Base-by-base conservation (phyloP, 805 yeast genomes). In the Saturnispora halmiae region DNA sequence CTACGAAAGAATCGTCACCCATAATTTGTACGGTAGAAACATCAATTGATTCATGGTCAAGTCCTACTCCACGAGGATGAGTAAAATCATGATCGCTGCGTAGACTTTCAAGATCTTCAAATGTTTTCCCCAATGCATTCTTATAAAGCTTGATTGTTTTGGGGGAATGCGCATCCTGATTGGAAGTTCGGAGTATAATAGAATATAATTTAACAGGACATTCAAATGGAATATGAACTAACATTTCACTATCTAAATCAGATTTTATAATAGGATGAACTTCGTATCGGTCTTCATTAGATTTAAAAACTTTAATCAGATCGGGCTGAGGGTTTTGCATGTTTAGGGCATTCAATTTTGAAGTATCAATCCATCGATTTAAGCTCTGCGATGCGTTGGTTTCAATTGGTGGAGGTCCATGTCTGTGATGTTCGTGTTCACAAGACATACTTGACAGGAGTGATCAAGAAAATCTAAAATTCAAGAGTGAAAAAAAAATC, bases 191-290 rank as follows among this genome's bases (percentile, higher is more conserved):
- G 9, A 90, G 46, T 2, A 82, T 73, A 1, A 90, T 49, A 3
- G 95, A 82, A 54, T 75, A 83, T 27, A 90, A 59, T 54, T 80
- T 84, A 31, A 83, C 86, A 19, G 72, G 64, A 1, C 82, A 82
- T 10, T 80, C 77, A 52, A 90, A 90, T 22, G 96, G 96, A 22
- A 90, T 73, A 40, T 75, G 72, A 25, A 90, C 49, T 25, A 88
- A 72, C 49, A 88, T 48, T 56, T 90, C 96, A 44, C 79, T 75
- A 53, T 90, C 97, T 2, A 82, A 77, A 56, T 88, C 96, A 1
- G 59, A 74, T 63, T 34, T 77, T 54, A 64, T 60, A 51, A 28
- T 61, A 47, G 64, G 76, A 45, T 46, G 66, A 8, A 73, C 48
- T n/a, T 65, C 58, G 46, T 73, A 75, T 51, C 73, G 72, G 6